Evolutionary conservation across 2,329 filamentous ascomycete species (phyloP).

Genomic region (Fusarium sp.): DNA sequence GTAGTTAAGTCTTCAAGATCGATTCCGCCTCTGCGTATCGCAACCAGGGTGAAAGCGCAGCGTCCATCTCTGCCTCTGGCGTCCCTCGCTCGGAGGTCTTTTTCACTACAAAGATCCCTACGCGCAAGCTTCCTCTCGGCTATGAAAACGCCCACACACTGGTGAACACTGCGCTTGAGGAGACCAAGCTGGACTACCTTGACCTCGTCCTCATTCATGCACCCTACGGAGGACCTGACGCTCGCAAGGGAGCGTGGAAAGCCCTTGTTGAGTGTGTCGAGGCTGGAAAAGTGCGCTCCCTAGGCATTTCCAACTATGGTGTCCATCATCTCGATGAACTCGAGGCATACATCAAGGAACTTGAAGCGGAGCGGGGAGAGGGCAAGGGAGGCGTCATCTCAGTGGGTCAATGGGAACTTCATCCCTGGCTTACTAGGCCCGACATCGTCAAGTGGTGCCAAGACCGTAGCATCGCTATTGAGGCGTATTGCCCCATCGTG

Average conservation of each 20-base stretch:
- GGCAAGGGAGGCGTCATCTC: conserved; percentile 79
- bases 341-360: conserved; percentile 68
- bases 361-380: conserved; percentile 69
- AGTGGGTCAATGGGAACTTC: conserved; percentile 90
- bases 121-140: conserved; percentile 51
- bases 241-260: conserved; percentile 70
- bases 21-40: conserved; percentile 65
- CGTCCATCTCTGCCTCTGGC: conserved; percentile 56
- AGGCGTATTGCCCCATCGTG: conserved; percentile 73
- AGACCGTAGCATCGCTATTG: conserved; percentile 70
- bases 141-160: conserved; percentile 75
- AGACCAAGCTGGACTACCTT: conserved; percentile 73
- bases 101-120: conserved; percentile 68
- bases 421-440: conserved; percentile 85
- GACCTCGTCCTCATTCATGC: conserved; percentile 75
- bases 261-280: conserved; percentile 74
- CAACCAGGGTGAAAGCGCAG: conserved; percentile 64
- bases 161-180: conserved; percentile 71
- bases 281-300: conserved; percentile 69
- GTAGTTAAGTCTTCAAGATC: conserved; percentile 50
- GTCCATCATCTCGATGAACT: conserved; percentile 72
- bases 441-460: conserved; percentile 85
- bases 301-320: conserved; percentile 75
- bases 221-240: conserved; percentile 67
- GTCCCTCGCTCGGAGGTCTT: conserved; percentile 62